Evolutionary conservation across 2,329 filamentous ascomycete species (phyloP).

Genomic region (Colletotrichum sp.): DNA sequence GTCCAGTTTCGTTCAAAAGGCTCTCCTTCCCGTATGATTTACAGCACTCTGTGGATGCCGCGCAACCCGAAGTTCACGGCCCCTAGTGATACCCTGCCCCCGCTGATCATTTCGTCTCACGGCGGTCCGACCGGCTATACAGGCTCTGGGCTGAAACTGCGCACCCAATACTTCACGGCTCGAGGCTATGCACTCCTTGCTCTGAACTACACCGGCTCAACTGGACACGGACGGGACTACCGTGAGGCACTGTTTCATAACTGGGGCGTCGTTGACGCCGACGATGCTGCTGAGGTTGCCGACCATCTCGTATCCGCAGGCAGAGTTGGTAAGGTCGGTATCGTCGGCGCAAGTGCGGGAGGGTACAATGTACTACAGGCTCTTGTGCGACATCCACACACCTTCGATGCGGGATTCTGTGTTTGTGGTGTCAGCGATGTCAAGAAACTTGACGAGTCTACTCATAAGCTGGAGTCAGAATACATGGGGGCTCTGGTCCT

Average conservation of each 20-base stretch:
- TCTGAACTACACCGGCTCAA: slow-evolving; percentile 59
- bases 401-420: slow-evolving; percentile 55
- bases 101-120: slow-evolving; percentile 55
- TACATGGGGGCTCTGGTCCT: slow-evolving; percentile 54
- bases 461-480: slow-evolving; percentile 62
- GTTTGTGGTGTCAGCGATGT: slow-evolving; percentile 58
- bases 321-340: slow-evolving; percentile 46
- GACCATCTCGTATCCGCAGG: slow-evolving; percentile 41
- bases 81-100: slow-evolving; percentile 43
- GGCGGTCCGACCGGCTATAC: slow-evolving; percentile 55
- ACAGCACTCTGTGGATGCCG: slow-evolving; percentile 55
- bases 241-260: slow-evolving; percentile 51
- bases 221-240: slow-evolving; percentile 55
- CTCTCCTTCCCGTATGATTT: slow-evolving; percentile 33
- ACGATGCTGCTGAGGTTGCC: slow-evolving; percentile 53
- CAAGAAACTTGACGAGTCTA: slow-evolving; percentile 47
- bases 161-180: slow-evolving; percentile 57
- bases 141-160: slow-evolving; percentile 46
- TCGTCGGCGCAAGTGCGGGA: slow-evolving; percentile 56
- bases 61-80: slow-evolving; percentile 47
- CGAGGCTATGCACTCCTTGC: slow-evolving; percentile 56
- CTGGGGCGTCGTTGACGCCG: slow-evolving; percentile 57
- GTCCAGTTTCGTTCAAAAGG: slow-evolving; percentile 33
- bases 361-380: slow-evolving; percentile 59
- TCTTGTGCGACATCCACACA: slow-evolving; percentile 47